phyloP scores from a whole-genome alignment of 176 grass and related monocot genomes.

The Themeda triandra region DNA sequence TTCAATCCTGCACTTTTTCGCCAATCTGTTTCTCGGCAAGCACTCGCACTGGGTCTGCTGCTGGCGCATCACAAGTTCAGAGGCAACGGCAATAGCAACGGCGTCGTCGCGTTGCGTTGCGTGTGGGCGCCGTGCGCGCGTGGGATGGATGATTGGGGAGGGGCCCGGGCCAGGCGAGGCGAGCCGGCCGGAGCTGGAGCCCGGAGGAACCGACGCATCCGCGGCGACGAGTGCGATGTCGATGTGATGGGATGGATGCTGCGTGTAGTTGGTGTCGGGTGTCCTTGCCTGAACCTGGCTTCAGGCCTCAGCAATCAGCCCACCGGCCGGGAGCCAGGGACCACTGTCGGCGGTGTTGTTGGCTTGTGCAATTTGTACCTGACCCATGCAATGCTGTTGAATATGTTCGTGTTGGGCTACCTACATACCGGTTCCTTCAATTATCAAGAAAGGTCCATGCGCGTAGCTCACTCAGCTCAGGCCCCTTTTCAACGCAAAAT shows the following conservation, averaged over 20 bases:
- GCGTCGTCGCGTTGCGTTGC: constrained; percentile 4
- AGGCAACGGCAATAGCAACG: not conserved
- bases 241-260: constrained; percentile 30
- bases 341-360: constrained; percentile 22
- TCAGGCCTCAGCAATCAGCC: not conserved
- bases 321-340: not conserved
- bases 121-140: constrained; percentile 17
- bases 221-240: not conserved
- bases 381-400: constrained; percentile 3
- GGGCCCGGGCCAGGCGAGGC: not conserved
- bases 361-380: not conserved
- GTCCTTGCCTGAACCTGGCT: not conserved
- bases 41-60: not conserved
- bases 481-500: not conserved
- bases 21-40: not conserved
- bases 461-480: not conserved
- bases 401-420: constrained; percentile 5
- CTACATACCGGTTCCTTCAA: not conserved
- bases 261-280: constrained; percentile 14
- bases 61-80: not conserved
- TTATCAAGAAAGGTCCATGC: not conserved
- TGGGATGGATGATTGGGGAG: not conserved
- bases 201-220: constrained; percentile 22
- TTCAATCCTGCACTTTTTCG: not conserved
- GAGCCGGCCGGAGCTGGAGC: not conserved